Evolutionary conservation across 1,284 basidiomycete genomes (phyloP).

Genomic region (Abortiporus biennis): DNA sequence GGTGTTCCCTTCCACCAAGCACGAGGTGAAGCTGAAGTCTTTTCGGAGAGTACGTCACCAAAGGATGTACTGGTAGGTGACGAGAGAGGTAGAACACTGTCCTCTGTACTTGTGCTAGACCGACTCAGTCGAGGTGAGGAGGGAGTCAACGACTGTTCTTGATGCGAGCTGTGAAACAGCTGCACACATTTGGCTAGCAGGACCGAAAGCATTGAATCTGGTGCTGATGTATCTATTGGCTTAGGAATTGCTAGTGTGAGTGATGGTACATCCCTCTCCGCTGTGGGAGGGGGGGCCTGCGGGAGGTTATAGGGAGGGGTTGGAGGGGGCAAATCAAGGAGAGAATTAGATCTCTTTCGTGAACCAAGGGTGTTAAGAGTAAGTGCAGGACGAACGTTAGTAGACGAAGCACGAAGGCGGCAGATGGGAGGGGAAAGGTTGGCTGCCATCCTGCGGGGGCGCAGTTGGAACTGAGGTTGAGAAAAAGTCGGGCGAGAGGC

Average conservation of each 20-base stretch:
- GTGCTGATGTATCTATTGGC: constrained; percentile 14
- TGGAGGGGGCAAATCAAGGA: constrained; percentile 25
- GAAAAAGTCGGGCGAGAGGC: not conserved
- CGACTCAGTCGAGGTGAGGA: constrained; percentile 40
- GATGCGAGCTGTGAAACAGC: constrained; percentile 37
- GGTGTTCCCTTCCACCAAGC: constrained; percentile 37
- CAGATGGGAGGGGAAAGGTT: constrained; percentile 29
- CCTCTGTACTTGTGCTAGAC: constrained; percentile 42
- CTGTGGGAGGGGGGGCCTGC: constrained; percentile 16
- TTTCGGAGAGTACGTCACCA: constrained; percentile 37
- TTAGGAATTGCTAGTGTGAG: constrained; percentile 15
- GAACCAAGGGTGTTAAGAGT: constrained; percentile 45
- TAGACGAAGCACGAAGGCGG: constrained; percentile 56
- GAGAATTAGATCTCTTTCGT: constrained; percentile 40
- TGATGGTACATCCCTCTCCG: constrained; percentile 12
- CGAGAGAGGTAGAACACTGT: constrained; percentile 66
- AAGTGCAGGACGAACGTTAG: constrained; percentile 48
- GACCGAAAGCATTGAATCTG: constrained; percentile 42
- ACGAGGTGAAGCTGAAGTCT: constrained; percentile 24
- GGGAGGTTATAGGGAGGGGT: constrained; percentile 20
- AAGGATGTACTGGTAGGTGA: constrained; percentile 49
- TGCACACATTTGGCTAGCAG: constrained; percentile 46
- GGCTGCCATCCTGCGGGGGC: constrained; percentile 16
- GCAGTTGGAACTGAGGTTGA: constrained; percentile 14
- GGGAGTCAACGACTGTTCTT: constrained; percentile 31